Conservation (phyloP, 2,329 filamentous ascomycete species). For the Ceratocystis papillata region DNA sequence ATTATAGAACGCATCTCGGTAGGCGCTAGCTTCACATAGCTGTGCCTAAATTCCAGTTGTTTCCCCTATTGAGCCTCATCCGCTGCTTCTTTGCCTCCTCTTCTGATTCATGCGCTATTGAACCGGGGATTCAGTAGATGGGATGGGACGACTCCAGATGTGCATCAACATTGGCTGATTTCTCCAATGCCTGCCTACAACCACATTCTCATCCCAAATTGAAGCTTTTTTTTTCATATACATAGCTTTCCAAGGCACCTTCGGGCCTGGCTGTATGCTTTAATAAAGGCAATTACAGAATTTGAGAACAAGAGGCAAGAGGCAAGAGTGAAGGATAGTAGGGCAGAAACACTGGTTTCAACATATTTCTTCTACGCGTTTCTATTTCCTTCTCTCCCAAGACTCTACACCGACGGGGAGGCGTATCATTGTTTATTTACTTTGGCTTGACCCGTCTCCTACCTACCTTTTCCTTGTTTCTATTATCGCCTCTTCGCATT, state of each 20-base stretch:
- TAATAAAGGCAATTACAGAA: too few species aligned
- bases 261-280: too few species aligned
- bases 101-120: not conserved
- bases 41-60: not conserved
- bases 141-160: not conserved
- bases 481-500: not conserved
- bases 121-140: not conserved
- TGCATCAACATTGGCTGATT: not conserved
- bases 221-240: not conserved
- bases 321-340: not conserved
- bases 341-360: not conserved
- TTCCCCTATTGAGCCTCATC: conserved; percentile 6
- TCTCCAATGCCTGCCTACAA: not conserved
- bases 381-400: not conserved
- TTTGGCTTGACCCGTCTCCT: not conserved
- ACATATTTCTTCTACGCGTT: not conserved
- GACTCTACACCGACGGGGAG: not conserved
- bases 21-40: not conserved
- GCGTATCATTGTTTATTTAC: not conserved
- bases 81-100: not conserved
- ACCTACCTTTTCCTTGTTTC: too few species aligned
- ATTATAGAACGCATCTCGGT: not conserved
- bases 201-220: not conserved
- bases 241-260: not conserved
- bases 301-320: not conserved